A percentile compares a stretch with the other conserved stretches of the same genome.
Conservation (phyloP, 345 rosid genomes). For the thale cress (Arabidopsis thaliana) region TAIR10.1 NC_003074.8:19293001-19293500, state of each 20-base stretch:
- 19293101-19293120: slow-evolving; percentile 24
- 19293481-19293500: slow-evolving; percentile 54
- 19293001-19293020: slow-evolving; percentile 2
- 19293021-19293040: background rate
- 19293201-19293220: background rate
- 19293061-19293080: slow-evolving; percentile 30
- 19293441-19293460: background rate
- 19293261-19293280: slow-evolving; percentile 58
- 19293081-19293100: background rate
- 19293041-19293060: background rate
- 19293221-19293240: background rate
- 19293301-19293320: slow-evolving; percentile 69
- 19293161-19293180: background rate
- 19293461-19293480: background rate
- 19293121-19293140: slow-evolving; percentile 26
- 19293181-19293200: background rate
- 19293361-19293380: slow-evolving; percentile 52
- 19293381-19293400: slow-evolving; percentile 63
- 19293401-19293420: slow-evolving; percentile 82
- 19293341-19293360: slow-evolving; percentile 67
- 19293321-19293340: slow-evolving; percentile 52
- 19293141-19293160: background rate
- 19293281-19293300: slow-evolving; percentile 48
- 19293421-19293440: slow-evolving; percentile 22
- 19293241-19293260: slow-evolving; percentile 56